Evolutionary conservation across 2,329 filamentous ascomycete genomes (phyloP), one percentile per base, ranked within the genome.

Genomic region (Fusarium subtropicale): DNA sequence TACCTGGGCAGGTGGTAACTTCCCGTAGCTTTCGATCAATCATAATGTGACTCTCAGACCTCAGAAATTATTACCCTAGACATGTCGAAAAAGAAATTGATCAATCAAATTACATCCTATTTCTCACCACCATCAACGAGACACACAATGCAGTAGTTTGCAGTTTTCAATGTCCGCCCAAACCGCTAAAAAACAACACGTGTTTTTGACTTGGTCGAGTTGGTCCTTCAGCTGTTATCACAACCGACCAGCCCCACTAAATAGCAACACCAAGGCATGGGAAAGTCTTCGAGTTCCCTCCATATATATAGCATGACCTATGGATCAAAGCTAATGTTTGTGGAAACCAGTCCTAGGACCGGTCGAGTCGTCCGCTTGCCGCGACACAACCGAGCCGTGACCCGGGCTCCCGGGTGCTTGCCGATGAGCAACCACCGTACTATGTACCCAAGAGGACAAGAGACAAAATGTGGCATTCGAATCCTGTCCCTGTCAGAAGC

Each of bases 381-480:
- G 61, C 66, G 66, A 69, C 56, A 61, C 57, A 69, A 53, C 66
- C 66, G 61, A 71, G 64, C 68, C 68, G 56, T 62, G 68, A 68
- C 60, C 64, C 64, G 68, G 64, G 68, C 63, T 71, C 59, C 67
- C 67, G 68, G 68, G 68, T 71, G 58, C 68, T 68, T 61, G 56
- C 68, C 68, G 67, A 68, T 51, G 53, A 53, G 58, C 34, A 56
- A 63, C 39, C 42, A 53, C 30, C 15, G 30, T 45, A 36, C 54
- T 51, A 34, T 34, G n/a, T 50, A 44, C 46, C 15, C 30, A 64
- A 57, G 24, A 33, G 38, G 57, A 45, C 44, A 63, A n/a, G 22
- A 56, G 42, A 28, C 42, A 28, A 10, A 42, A 64, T 54, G 53
- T 46, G 46, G 36, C 28, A 47, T 61, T 51, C 41, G 18, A 38